Evolutionary conservation across 1,139 yeast genomes (phyloP), one percentile per base, ranked within the genome.

Genomic region (Pichia cactophila): DNA sequence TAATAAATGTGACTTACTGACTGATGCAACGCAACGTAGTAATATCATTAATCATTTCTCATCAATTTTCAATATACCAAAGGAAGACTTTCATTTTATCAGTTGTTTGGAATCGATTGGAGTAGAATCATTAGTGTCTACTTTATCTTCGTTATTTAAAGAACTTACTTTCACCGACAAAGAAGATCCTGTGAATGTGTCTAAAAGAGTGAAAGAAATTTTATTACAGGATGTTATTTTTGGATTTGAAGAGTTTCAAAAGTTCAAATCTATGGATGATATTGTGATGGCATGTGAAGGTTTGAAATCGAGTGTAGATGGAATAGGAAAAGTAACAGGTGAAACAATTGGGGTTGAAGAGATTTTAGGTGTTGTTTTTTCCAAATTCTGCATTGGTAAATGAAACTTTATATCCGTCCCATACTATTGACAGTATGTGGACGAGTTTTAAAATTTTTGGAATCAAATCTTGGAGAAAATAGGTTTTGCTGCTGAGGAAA

Each of bases 351-450:
- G 95, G 0, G 76, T 90, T 0, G 97, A 92, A 60, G 98, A 92
- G 61, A 81, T 94, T 1, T 69, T 94, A 11, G 97, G 94, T 0
- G 92, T 86, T 3, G 95, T 92, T 0, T 92, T 92, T 63, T 82
- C 95, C 6, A 86, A 81, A 56, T 94, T 92, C 63, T 92, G 98
- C 65, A 88, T 92, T 42, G 98, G 98, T 6, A 92, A 92, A 66
- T 92, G 33, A 70, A 70, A 54, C 7, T 8, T 20, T 10, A 12
- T 12, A 29, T 17, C 33, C 26, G 14, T 33, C 26, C 17, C 28
- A 35, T 35, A n/a, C 38, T 17, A 35, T 35, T 35, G 8, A 35
- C 6, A 5, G 38, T 35, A 17, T 17, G 38, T n/a, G 38, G 38
- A 6, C 38, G 38, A n/a, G 20, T 20, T 5, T n/a, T 35, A n/a